Evolutionary conservation across 1,284 basidiomycete species (phyloP), one percentile per base, ranked within the genome.

Genomic region (Schizophyllum commune): DNA sequence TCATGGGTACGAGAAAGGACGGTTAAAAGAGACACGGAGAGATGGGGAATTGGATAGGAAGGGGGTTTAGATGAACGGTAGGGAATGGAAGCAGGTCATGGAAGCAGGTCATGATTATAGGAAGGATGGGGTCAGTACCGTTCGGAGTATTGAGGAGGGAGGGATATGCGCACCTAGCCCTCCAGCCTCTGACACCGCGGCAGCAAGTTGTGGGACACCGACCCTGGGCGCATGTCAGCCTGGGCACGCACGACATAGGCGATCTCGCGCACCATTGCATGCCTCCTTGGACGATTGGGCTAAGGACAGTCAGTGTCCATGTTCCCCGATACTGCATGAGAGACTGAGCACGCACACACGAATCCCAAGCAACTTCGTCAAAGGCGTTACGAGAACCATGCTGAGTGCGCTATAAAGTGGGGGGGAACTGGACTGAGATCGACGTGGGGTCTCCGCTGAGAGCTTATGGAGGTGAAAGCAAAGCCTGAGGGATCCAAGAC

Each of bases 101-200:
- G 34, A 39, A 13, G 34, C 34, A 27, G 27, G 27, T 27, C 27
- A 27, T 5, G 27, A 47, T 17, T 2, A 8, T 3, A 47, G 39
- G 17, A 47, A 47, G 39, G 13, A 47, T 13, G 2, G 4, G 39
- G 17, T 47, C 39, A 47, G 39, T 47, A 47, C 39, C 8, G 17
- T 11, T 47, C 2, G 13, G 13, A 11, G 39, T 9, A 47, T 8
- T 11, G 39, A 13, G 39, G 3, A 17, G 8, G 9, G 17, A 47
- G 9, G n/a, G n/a, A n/a, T n/a, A 33, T 32, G 72, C 76, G 58
- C 58, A 75, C 93, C 94, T 21, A 96, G 79, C 21, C 89, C 94
- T 5, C 95, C 95, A 0, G 91, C 93, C 62, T 94, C 85, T 19
- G 90, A 92, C 3, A 96, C 89, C 0, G 92, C 94, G 13, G 91